Evolutionary conservation across 148 eudicot genomes (phyloP), one percentile per base, ranked within the genome.

Genomic region (Vaccinium myrtillus): DNA sequence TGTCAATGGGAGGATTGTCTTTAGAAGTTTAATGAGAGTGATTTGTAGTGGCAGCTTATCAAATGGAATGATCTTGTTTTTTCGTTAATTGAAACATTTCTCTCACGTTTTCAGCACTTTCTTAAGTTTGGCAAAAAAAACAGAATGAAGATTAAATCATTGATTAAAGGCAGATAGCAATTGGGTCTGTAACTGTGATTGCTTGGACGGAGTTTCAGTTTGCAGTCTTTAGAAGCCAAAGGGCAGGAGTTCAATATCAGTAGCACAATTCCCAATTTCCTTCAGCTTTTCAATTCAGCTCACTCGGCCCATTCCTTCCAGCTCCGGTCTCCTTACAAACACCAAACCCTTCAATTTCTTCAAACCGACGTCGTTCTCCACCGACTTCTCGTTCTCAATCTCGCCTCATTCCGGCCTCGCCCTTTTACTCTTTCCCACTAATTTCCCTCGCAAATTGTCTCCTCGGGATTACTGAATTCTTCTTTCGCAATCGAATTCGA

Each of bases 341-440:
- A 88, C 82, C 58, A 89, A 88, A 61, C 94, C 91, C 87, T 78
- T 92, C 56, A 88, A 82, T 3, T 89, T 89, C 59, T 32, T 85
- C 83, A 65, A 84, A 5, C 86, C 90, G 48, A 30, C 86, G 46
- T 93, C 98, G 43, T 90, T 94, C 75, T 92, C 96, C 39, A 83
- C 92, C 54, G 91, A 93, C 55, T 92, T 93, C 84, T 88, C 90
- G n/a, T 93, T 92, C 84, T 87, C 93, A 0, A 87, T 92, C 50
- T 88, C 91, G 39, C 86, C 90, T 80, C 88, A 89, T 6, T 76
- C 74, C 81, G 92, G 93, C n/a, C 56, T 94, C 2, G 91, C 90
- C 39, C 87, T 92, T 61, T 86, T 91, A 36, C 76, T 94, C 67
- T 69, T 82, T 67, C 92, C 94, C 12, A 70, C 82, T 79, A 82